Conservation (phyloP, 345 rosid species). For the Gossypium longicalyx region DNA sequence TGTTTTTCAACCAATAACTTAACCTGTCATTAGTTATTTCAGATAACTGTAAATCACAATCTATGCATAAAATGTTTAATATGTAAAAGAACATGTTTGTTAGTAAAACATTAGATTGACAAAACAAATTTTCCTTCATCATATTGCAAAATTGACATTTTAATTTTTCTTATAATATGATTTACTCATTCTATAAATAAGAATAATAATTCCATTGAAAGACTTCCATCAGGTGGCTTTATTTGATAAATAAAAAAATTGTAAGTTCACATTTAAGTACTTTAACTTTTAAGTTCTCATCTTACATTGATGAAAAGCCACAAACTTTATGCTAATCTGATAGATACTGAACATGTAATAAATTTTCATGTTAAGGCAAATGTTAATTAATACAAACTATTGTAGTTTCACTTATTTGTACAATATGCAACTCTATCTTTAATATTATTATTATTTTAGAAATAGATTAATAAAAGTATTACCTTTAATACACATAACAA, state of each 20-base stretch:
- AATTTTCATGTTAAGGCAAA: background rate
- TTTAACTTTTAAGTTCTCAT: background rate
- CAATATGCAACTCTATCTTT: background rate
- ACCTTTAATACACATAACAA: background rate
- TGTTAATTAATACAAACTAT: background rate
- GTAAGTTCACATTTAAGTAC: background rate
- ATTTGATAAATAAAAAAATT: background rate
- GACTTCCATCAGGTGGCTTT: background rate
- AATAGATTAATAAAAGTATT: background rate
- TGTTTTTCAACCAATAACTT: slow-evolving; percentile 24
- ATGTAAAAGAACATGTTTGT: background rate
- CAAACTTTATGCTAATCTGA: background rate
- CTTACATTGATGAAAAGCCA: background rate
- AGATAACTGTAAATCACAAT: background rate
- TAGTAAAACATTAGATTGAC: background rate
- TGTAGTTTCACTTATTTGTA: background rate
- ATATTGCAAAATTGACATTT: background rate
- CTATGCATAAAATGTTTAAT: background rate
- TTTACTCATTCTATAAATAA: background rate
- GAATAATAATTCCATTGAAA: background rate
- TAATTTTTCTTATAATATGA: background rate
- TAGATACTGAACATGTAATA: background rate
- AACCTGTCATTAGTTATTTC: background rate
- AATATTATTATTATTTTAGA: background rate
- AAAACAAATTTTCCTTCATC: background rate